Evolutionary conservation across 306 rosid genomes (phyloP).

Genomic region (Chamaecrista fasciculata): DNA sequence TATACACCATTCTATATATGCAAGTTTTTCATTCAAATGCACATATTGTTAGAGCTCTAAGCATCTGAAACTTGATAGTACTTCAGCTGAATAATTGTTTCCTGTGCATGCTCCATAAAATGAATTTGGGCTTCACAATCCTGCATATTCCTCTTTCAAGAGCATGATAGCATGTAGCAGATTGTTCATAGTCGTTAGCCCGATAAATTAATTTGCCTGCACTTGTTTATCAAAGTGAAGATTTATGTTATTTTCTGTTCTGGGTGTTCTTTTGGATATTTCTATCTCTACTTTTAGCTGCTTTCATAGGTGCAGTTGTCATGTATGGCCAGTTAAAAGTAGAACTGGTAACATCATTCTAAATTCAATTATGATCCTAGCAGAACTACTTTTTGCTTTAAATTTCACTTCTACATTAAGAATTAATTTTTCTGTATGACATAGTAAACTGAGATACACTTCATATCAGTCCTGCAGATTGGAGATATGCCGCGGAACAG

Average conservation of each 20-base stretch:
- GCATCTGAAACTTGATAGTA: not conserved
- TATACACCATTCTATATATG: not conserved
- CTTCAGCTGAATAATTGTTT: not conserved
- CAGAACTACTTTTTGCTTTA: not conserved
- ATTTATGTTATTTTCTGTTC: not conserved
- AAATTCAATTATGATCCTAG: not conserved
- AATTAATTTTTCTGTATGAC: conserved; percentile 5
- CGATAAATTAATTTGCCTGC: not conserved
- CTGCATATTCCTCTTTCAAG: not conserved
- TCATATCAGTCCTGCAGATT: conserved; percentile 71
- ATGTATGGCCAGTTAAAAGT: not conserved
- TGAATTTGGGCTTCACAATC: not conserved
- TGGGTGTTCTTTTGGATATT: not conserved
- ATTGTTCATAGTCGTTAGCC: not conserved
- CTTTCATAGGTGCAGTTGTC: not conserved
- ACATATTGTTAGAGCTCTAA: not conserved
- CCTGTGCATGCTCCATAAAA: not conserved
- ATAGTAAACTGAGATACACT: conserved; percentile 13
- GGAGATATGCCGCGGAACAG: conserved; percentile 81
- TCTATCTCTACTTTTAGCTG: not conserved
- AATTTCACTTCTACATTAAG: not conserved
- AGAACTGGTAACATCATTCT: not conserved
- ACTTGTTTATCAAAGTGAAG: not conserved
- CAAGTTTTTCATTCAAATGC: no score
- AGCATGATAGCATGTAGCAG: not conserved